Conservation (phyloP, 768 basidiomycete species). For the Phaffia australis region DNA sequence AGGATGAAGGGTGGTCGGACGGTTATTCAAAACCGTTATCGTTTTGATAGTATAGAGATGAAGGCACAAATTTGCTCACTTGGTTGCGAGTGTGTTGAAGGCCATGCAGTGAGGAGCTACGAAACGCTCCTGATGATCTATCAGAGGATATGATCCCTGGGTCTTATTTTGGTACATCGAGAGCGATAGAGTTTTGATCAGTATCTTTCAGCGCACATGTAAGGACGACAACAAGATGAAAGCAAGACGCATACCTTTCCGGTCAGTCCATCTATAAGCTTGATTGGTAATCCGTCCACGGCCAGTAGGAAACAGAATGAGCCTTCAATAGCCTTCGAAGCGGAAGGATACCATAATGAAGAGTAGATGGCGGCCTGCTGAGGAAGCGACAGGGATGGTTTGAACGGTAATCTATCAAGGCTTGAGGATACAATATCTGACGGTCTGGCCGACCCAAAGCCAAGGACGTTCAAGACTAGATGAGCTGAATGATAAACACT, state of each 20-base stretch:
- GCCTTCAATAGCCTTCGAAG: conserved; percentile 48
- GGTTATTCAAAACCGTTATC: too few relatives aligned
- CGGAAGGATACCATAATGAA: conserved; percentile 73
- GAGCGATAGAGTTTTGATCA: background rate
- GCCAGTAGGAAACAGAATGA: conserved; percentile 75
- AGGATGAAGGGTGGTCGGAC: background rate
- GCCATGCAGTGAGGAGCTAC: conserved; percentile 74
- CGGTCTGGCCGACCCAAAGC: conserved; percentile 6
- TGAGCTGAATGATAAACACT: conserved; percentile 3
- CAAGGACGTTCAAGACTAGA: conserved; percentile 16
- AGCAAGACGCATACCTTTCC: conserved; percentile 48
- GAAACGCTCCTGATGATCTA: conserved; percentile 86
- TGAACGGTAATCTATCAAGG: conserved; percentile 17
- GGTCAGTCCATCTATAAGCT: conserved; percentile 65
- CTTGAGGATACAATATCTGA: conserved; percentile 5
- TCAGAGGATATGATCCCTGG: conserved; percentile 79
- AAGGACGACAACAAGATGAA: background rate
- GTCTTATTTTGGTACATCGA: conserved; percentile 45
- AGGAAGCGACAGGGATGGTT: conserved; percentile 33
- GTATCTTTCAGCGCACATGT: background rate
- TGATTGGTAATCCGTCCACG: conserved; percentile 72
- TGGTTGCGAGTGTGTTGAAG: conserved; percentile 59
- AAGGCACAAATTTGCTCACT: conserved; percentile 42
- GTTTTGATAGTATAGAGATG: too few relatives aligned
- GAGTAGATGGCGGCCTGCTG: conserved; percentile 69